Conservation (phyloP, 225 moss, liverwort and hornwort genomes). For the Polytrichum formosum region DNA sequence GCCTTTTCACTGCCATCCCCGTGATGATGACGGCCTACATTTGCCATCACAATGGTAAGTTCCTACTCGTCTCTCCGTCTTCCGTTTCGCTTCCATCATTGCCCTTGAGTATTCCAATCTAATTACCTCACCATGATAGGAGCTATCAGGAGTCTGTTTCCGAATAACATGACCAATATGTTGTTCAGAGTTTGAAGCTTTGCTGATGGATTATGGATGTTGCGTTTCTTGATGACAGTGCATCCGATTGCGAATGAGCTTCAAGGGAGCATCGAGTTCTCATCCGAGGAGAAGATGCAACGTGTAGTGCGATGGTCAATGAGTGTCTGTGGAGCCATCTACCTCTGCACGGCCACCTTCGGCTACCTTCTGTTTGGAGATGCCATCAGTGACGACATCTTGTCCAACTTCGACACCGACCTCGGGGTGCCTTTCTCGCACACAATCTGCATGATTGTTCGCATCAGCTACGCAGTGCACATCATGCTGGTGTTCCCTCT, state of each 20-base stretch:
- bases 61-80: too few relatives aligned
- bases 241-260: slow-evolving; percentile 96
- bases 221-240: slow-evolving; percentile 33
- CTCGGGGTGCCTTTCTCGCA: slow-evolving; percentile 69
- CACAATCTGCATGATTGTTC: slow-evolving; percentile 51
- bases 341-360: slow-evolving; percentile 77
- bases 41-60: slow-evolving; percentile 83
- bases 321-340: slow-evolving; percentile 62
- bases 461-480: slow-evolving; percentile 85
- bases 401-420: slow-evolving; percentile 84
- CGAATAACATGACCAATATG: too few relatives aligned
- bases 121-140: too few relatives aligned
- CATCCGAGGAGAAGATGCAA: slow-evolving; percentile 48
- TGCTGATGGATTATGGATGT: background rate
- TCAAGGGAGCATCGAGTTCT: slow-evolving; percentile 34
- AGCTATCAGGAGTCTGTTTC: too few relatives aligned
- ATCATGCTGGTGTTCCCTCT: slow-evolving; percentile 96
- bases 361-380: slow-evolving; percentile 91
- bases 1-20: slow-evolving; percentile 83
- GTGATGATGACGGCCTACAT: slow-evolving; percentile 89
- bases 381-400: slow-evolving; percentile 62
- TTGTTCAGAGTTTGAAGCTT: background rate
- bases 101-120: too few relatives aligned
- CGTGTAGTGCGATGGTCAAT: slow-evolving; percentile 57
- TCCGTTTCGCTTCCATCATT: too few relatives aligned